A percentile compares a stretch with the other conserved stretches of the same genome.
Evolutionary conservation across 75 land plant species (phyloP).

Genomic region (Larix kaempferi): DNA sequence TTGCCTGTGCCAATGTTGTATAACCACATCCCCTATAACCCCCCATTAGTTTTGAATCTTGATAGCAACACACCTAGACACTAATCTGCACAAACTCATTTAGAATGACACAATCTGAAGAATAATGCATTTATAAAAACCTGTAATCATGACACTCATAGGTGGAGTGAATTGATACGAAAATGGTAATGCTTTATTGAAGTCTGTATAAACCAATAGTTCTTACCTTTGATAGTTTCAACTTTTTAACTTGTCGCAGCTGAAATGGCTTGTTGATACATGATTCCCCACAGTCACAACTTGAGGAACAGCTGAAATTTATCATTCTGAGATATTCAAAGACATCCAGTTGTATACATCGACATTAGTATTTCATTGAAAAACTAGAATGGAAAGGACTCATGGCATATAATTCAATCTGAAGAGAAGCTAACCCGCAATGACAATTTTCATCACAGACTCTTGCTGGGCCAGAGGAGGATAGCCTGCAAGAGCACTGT

Average conservation of each 20-base stretch:
- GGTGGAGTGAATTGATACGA: not conserved
- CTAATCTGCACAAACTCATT: too few relatives aligned
- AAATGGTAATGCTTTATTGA: not conserved
- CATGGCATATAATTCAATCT: not conserved
- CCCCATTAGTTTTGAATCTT: too few relatives aligned
- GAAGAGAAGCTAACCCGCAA: constrained; percentile 57
- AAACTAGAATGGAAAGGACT: not conserved
- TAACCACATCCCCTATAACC: too few relatives aligned
- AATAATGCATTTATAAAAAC: too few relatives aligned
- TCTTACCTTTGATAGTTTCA: constrained; percentile 70
- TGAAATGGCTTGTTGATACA: constrained; percentile 91
- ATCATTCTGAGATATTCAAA: constrained; percentile 54
- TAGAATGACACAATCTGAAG: too few relatives aligned
- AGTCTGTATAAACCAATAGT: not conserved
- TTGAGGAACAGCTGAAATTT: constrained; percentile 74
- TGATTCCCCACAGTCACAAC: constrained; percentile 74
- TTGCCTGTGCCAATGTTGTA: too few relatives aligned
- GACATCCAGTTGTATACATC: not conserved
- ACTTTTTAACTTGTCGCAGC: constrained; percentile 58
- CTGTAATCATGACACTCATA: too few relatives aligned
- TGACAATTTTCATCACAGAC: constrained; percentile 76
- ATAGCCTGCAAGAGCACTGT: constrained; percentile 66
- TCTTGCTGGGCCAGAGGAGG: constrained; percentile 27
- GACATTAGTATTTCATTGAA: not conserved
- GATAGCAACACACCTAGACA: too few relatives aligned